Evolutionary conservation across 805 yeast species (phyloP), one percentile per base, ranked within the genome.

Genomic region (Candida andamanensis): DNA sequence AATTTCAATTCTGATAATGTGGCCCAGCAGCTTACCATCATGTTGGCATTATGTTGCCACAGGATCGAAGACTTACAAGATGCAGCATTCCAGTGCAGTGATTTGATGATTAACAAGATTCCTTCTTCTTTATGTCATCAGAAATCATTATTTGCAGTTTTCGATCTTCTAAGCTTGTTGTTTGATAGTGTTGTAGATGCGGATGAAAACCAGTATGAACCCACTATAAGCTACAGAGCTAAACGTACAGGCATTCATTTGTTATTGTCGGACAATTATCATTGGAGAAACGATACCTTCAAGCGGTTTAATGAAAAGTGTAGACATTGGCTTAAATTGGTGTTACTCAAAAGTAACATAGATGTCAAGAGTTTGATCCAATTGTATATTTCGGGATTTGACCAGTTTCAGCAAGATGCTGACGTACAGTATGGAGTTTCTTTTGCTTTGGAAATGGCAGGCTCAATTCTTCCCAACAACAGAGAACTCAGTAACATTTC

Each of bases 401-500:
- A 54, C 45, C 61, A 44, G 47, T 46, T 42, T 22, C 53, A 42
- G 29, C 35, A 40, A 10, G 32, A 35, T 17, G 38, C 43, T 28
- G 30, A 50, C 21, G 71, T 84, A 25, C 80, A 83, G 35, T 78
- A 72, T 47, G 97, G 97, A 33, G 80, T 87, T 29, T 80, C 95
- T 0, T 85, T 90, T 67, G 97, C 98, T 0, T 62, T 89, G 36
- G 92, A 85, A 43, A 73, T 86, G 79, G 95, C 95, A 1, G 86
- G 92, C 4, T 54, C 73, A 4, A 71, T 85, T 9, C 59, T 78
- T n/a, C 67, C 79, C 13, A 68, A 67, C 17, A 94, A 85, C 46
- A 62, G 79, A 26, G 92, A 83, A 46, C 54, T 80, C 17, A 69
- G 75, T 2, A 69, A 72, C 26, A 62, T 78, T 24, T 51, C 69